phyloP scores from a whole-genome alignment of 805 yeast genomes.

The Debaryomyces maramus region DNA sequence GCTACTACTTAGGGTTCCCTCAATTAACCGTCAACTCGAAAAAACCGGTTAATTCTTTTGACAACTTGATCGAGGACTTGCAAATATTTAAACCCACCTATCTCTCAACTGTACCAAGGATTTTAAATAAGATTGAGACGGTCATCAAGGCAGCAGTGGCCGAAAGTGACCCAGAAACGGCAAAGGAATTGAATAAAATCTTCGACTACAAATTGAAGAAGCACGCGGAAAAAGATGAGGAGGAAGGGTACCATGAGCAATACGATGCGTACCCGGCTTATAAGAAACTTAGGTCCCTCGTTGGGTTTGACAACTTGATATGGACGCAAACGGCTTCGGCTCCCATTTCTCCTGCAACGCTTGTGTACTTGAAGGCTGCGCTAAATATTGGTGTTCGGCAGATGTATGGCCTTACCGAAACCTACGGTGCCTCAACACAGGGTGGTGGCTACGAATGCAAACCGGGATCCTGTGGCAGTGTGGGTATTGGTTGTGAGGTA shows the following conservation, averaged over 20 bases:
- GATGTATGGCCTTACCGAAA: slow-evolving; percentile 36
- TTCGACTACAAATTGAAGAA: slow-evolving; percentile 19
- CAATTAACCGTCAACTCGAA: slow-evolving; percentile 14
- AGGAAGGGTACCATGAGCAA: slow-evolving; percentile 19
- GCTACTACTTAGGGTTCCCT: slow-evolving; percentile 33
- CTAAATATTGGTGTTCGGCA: slow-evolving; percentile 29
- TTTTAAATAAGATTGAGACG: slow-evolving; percentile 39
- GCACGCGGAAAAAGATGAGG: slow-evolving; percentile 38
- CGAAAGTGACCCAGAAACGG: background rate
- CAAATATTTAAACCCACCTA: slow-evolving; percentile 26
- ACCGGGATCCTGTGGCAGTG: slow-evolving; percentile 28
- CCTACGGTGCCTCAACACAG: slow-evolving; percentile 22
- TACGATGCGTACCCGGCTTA: slow-evolving; percentile 18
- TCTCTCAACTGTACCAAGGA: slow-evolving; percentile 33
- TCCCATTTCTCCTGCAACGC: slow-evolving; percentile 23
- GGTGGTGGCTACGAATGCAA: slow-evolving; percentile 17
- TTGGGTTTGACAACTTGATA: slow-evolving; percentile 30
- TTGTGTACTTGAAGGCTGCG: slow-evolving; percentile 24
- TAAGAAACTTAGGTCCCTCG: slow-evolving; percentile 30
- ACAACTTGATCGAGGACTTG: slow-evolving; percentile 30
- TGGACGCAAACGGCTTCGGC: slow-evolving; percentile 35
- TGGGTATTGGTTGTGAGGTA: slow-evolving; percentile 19
- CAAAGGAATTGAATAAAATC: slow-evolving; percentile 18
- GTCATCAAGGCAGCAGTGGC: slow-evolving; percentile 11
- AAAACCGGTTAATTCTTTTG: slow-evolving; percentile 12